Evolutionary conservation across 495 filamentous ascomycete genomes (phyloP).

Genomic region (Annulohypoxylon maeteangense): DNA sequence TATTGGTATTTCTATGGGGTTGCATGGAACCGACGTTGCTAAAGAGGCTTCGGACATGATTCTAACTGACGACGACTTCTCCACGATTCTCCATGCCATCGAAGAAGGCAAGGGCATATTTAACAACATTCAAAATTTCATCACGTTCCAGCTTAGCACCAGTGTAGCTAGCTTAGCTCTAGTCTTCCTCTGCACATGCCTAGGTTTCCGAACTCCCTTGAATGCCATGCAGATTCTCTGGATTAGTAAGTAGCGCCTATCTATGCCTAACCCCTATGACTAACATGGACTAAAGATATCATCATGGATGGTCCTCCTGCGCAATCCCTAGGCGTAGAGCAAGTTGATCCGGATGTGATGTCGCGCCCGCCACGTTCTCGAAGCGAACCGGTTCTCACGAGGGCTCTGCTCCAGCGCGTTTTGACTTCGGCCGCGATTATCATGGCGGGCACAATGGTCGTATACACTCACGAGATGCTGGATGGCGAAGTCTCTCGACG

Average conservation of each 20-base stretch:
- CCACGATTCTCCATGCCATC: slow-evolving; percentile 94
- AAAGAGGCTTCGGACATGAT: slow-evolving; percentile 99
- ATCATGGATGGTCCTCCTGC: slow-evolving; percentile 99
- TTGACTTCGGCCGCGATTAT: slow-evolving; percentile 89
- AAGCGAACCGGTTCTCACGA: slow-evolving; percentile 87
- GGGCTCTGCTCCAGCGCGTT: slow-evolving; percentile 80
- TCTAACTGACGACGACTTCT: slow-evolving; percentile 96
- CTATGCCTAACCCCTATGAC: not conserved
- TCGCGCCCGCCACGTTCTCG: slow-evolving; percentile 85
- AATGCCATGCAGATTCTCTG: slow-evolving; percentile 99
- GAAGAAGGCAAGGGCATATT: slow-evolving; percentile 99
- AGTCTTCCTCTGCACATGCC: slow-evolving; percentile 88
- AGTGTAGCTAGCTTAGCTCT: slow-evolving; percentile 93
- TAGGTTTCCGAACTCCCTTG: slow-evolving; percentile 92
- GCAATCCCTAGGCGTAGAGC: slow-evolving; percentile 95
- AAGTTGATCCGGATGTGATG: slow-evolving; percentile 95
- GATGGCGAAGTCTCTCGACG: slow-evolving; percentile 86
- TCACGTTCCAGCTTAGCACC: slow-evolving; percentile 98
- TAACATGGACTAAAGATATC: slow-evolving; percentile 72
- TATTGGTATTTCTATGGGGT: slow-evolving; percentile 97
- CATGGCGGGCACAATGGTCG: slow-evolving; percentile 88
- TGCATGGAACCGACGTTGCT: slow-evolving; percentile 93
- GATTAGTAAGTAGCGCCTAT: slow-evolving; percentile 81
- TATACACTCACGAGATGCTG: slow-evolving; percentile 91
- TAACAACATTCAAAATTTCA: slow-evolving; percentile 99